These are phyloP conservation scores for Alternaria gansuensis DNA, from an alignment of 2,329 filamentous ascomycete species.

Conservation along the genomic window DNA sequence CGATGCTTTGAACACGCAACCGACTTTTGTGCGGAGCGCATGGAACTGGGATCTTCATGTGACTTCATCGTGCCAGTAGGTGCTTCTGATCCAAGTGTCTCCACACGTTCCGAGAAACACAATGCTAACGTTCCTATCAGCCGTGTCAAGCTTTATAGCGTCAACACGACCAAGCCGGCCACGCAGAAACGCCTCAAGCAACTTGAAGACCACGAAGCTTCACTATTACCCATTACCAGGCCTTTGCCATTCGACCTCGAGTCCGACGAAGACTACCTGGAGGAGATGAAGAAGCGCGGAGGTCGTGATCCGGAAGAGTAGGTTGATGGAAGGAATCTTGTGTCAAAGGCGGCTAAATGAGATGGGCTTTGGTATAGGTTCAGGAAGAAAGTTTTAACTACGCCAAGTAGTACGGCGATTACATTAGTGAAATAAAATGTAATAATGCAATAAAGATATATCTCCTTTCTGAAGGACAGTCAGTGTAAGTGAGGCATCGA, in stretches of 20 bases:
- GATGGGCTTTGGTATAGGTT: not conserved
- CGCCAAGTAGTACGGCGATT: not conserved
- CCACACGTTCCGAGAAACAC: too few species aligned
- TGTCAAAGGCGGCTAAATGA: not conserved
- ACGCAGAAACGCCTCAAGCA: constrained; percentile 62
- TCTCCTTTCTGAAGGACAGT: not conserved
- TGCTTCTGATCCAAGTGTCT: not conserved
- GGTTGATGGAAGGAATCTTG: not conserved
- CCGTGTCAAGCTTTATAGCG: constrained; percentile 64
- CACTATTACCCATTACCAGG: constrained; percentile 64
- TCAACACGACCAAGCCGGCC: constrained; percentile 62
- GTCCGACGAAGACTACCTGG: constrained; percentile 60
- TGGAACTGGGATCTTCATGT: constrained; percentile 74
- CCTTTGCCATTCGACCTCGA: constrained; percentile 62
- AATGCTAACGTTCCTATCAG: constrained; percentile 3
- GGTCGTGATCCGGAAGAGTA: constrained; percentile 58
- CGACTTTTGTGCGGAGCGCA: constrained; percentile 55
- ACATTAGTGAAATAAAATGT: not conserved
- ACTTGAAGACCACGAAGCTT: constrained; percentile 60
- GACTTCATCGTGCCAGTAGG: constrained; percentile 66
- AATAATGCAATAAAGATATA: not conserved
- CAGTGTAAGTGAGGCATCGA: not conserved
- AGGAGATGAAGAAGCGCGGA: constrained; percentile 52
- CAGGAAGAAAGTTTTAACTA: not conserved
- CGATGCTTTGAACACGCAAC: constrained; percentile 59